Conservation (phyloP, 257 asterid species). For the Rubia yunnanensis region DNA sequence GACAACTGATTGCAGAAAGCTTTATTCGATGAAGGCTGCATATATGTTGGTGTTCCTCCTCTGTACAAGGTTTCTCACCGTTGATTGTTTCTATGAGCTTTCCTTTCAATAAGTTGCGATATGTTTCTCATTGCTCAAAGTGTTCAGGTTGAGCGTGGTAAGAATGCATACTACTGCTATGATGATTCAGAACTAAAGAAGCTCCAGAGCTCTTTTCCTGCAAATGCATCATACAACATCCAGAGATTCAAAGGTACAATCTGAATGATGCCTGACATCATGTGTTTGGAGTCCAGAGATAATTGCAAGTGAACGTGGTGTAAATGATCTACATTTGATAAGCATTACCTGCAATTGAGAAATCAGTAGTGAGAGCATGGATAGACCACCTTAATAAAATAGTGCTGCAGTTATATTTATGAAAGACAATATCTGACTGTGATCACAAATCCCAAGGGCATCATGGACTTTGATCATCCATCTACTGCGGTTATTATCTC, state of each 20-base stretch:
- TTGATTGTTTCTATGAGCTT: conserved; percentile 1
- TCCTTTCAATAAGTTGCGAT: conserved; percentile 10
- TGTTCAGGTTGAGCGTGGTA: conserved; percentile 89
- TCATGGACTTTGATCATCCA: not conserved
- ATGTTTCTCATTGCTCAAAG: conserved; percentile 3
- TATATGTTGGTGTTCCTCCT: conserved; percentile 98
- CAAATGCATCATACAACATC: conserved; percentile 89
- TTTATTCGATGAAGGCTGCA: conserved; percentile 87
- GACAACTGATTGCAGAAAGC: conserved; percentile 61
- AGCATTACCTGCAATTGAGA: not conserved
- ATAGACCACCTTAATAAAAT: not conserved
- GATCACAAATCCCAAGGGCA: not conserved
- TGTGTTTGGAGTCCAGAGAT: not conserved
- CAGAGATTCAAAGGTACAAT: conserved; percentile 92
- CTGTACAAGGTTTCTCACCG: conserved; percentile 65
- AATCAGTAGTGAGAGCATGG: not conserved
- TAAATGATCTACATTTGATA: not conserved
- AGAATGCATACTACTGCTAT: conserved; percentile 71
- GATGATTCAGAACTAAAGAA: conserved; percentile 72
- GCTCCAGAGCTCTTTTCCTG: conserved; percentile 61
- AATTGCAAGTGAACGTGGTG: not conserved
- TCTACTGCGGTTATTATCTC: not conserved
- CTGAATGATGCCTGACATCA: not conserved
- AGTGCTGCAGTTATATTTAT: not conserved
- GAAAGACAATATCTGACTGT: not conserved